Evolutionary conservation across 2,329 filamentous ascomycete species (phyloP), one percentile per base, ranked within the genome.

Genomic region (Trichoderma afroharzianum): DNA sequence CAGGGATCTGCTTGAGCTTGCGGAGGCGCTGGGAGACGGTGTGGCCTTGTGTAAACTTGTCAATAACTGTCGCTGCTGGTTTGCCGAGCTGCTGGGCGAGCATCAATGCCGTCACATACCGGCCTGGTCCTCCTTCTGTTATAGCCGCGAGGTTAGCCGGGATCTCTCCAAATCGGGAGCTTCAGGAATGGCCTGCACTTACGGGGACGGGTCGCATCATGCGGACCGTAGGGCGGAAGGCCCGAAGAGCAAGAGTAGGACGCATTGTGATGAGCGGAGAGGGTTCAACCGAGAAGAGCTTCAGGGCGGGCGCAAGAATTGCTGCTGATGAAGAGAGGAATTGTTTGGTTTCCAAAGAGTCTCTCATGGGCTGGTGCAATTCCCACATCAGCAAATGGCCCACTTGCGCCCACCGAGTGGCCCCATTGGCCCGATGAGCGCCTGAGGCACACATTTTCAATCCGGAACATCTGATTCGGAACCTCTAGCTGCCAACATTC

Each of bases 1-100:
- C 90, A 77, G 96, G 96, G 80, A 98, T 92, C 85, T 91, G 91
- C 88, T 92, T 95, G 80, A 98, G 88, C 81, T 90, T 92, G 82
- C 95, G 93, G 79, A 99, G 88, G 82, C 95, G 93, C 87, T 98
- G 96, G 76, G 95, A 97, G 84, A 98, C 90, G 79, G 95, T 98
- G 87, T 98, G 96, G 82, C 94, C 96, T 99, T 70, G 55, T 8
- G 71, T 59, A 74, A 76, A 63, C 14, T 11, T 75, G 76, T 76
- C 76, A 75, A 75, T 75, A 73, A 63, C 33, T n/a, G 21, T 62
- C 39, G 70, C 32, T 21, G 47, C 6, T 30, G 32, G 32, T 18
- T 33, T 33, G n/a, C n/a, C 18, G 39, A 15, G 32, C 50, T 24
- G 36, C 33, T 62, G 43, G 70, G 63, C 26, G 61, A 62, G 36